Evolutionary conservation across 1,139 yeast species (phyloP).

Genomic region (Hemisphaericaspora xylofermentans): DNA sequence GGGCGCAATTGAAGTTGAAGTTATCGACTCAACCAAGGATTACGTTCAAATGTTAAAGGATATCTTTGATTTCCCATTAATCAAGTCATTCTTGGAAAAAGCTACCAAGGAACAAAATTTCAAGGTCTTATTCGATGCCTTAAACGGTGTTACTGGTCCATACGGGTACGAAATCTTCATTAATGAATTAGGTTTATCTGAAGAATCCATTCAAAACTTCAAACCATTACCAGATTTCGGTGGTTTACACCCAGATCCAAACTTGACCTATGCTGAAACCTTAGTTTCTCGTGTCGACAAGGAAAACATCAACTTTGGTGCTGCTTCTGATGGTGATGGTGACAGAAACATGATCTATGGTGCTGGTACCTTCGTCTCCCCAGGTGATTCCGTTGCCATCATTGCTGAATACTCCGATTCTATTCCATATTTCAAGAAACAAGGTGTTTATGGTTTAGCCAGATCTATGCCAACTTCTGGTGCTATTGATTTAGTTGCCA

Average conservation of each 20-base stretch:
- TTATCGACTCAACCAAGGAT: slow-evolving; percentile 78
- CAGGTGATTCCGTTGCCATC: slow-evolving; percentile 97
- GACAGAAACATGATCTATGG: slow-evolving; percentile 99
- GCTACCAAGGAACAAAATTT: slow-evolving; percentile 51
- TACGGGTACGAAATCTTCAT: slow-evolving; percentile 84
- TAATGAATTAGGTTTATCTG: slow-evolving; percentile 78
- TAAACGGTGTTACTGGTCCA: slow-evolving; percentile 97
- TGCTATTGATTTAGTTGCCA: slow-evolving; percentile 91
- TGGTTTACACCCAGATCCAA: slow-evolving; percentile 97
- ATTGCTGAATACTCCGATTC: slow-evolving; percentile 88
- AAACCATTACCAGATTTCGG: slow-evolving; percentile 88
- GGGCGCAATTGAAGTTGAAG: slow-evolving; percentile 64
- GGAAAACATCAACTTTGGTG: slow-evolving; percentile 86
- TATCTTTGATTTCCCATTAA: slow-evolving; percentile 85
- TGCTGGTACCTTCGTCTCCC: slow-evolving; percentile 91
- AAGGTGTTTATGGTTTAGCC: slow-evolving; percentile 92
- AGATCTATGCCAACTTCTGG: slow-evolving; percentile 97
- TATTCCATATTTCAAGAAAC: slow-evolving; percentile 86
- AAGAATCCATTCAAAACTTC: slow-evolving; percentile 71
- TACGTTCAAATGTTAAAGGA: slow-evolving; percentile 77
- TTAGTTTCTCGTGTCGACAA: slow-evolving; percentile 82
- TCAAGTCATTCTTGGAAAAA: slow-evolving; percentile 62
- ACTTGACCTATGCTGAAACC: slow-evolving; percentile 88
- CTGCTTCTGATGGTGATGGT: slow-evolving; percentile 99
- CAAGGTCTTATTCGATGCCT: slow-evolving; percentile 80